These are phyloP conservation scores for Elaeis guineensis DNA, from an alignment of 176 grass and related monocot genomes.

Conservation along the genomic window DNA sequence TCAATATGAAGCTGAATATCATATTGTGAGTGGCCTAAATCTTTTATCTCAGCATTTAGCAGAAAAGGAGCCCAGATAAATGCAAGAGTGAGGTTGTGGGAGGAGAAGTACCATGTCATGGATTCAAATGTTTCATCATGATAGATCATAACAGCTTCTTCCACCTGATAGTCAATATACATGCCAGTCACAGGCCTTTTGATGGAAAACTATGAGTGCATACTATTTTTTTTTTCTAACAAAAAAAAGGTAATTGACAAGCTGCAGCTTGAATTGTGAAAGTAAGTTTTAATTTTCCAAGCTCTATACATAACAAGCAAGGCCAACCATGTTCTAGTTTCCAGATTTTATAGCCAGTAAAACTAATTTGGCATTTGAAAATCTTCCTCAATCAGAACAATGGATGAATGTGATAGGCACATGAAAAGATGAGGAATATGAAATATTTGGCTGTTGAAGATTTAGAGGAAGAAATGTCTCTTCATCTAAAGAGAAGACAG, in stretches of 20 bases:
- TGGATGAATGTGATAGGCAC: not conserved
- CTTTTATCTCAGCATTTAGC: too few relatives aligned
- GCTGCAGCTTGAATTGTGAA: not conserved
- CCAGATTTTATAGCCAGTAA: not conserved
- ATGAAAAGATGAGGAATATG: not conserved
- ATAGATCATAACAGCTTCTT: slow-evolving; percentile 13
- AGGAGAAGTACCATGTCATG: slow-evolving; percentile 4
- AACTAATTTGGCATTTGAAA: not conserved
- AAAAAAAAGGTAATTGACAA: too few relatives aligned
- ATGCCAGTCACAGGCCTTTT: not conserved
- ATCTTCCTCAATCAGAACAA: not conserved
- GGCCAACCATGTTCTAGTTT: not conserved
- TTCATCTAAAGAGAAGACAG: not conserved
- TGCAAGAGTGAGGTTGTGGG: too few relatives aligned
- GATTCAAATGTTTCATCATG: slow-evolving; percentile 5
- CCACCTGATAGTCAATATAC: not conserved
- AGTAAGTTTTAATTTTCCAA: not conserved
- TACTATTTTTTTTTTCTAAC: too few relatives aligned
- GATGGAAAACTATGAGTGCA: not conserved
- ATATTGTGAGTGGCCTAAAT: too few relatives aligned
- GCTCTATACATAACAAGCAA: too few relatives aligned
- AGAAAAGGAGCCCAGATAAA: too few relatives aligned
- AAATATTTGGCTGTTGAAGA: not conserved
- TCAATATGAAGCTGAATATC: too few relatives aligned
- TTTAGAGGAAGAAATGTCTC: not conserved